Evolutionary conservation across 805 yeast species (phyloP), one percentile per base, ranked within the genome.

Genomic region (Tetrapisispora fleetii): DNA sequence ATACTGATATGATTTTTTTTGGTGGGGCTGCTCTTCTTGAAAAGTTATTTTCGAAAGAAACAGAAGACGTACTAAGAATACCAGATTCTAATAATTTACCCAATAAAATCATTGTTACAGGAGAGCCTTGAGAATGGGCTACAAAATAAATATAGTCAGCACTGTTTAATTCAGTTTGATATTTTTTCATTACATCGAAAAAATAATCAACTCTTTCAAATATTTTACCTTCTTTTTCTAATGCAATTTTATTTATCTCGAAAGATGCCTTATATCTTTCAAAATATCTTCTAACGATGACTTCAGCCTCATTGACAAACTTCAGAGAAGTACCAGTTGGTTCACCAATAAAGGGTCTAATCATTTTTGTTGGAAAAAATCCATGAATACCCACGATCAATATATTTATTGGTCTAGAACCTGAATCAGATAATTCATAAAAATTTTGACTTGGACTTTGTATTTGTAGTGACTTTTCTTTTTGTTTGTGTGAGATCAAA

Each of bases 261-360:
- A 80, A 63, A 1, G 68, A 63, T 43, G 68, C 50, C 24, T 70
- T 63, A 44, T 70, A 58, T 42, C 62, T 61, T 32, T 69, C 54
- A 45, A 81, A 85, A 81, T 89, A 91, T 28, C 82, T 67, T 36
- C 78, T 70, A 1, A 93, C 76, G 0, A 90, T 81, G 49, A 72
- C 73, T 54, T 89, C 98, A 0, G 96, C 97, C 58, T 89, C 97
- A 53, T 79, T 81, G 33, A 95, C 88, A 67, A 91, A 93, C 61
- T 84, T 83, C 42, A 83, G 74, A 0, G 98, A 91, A 0, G 99
- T 91, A 0, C 99, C 99, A 19, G 95, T 93, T 4, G 99, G 99
- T 53, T 90, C 89, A 2, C 99, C 99, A 46, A 91, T 81, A 16
- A 91, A 59, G 0, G 95, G 89, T 46, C 99, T 69, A 10, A 93